phyloP scores from a whole-genome alignment of 352 stramenopile species.

The Pythium myriotylum region DNA sequence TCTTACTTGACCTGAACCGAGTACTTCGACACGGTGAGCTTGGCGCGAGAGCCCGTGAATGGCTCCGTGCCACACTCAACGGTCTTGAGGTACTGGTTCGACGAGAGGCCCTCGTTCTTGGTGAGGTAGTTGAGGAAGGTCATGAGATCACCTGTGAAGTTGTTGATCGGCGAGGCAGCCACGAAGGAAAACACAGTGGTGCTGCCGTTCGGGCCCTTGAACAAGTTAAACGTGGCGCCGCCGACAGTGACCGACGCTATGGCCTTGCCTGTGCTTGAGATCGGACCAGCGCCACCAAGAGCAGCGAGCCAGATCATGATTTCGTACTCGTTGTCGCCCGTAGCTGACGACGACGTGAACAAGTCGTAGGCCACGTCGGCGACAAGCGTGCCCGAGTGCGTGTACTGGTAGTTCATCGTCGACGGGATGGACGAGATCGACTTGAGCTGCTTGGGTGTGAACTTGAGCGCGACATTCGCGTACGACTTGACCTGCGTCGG shows the following conservation, averaged over 20 bases:
- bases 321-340: conserved; percentile 33
- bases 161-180: conserved; percentile 27
- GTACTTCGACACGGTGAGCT: conserved; percentile 19
- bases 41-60: conserved; percentile 16
- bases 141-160: conserved; percentile 38
- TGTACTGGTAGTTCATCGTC: conserved; percentile 41
- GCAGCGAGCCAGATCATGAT: conserved; percentile 44
- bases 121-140: conserved; percentile 31
- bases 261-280: conserved; percentile 33
- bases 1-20: conserved; percentile 21
- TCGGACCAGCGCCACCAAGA: conserved; percentile 34
- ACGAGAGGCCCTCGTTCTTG: conserved; percentile 21
- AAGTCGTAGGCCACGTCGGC: conserved; percentile 45
- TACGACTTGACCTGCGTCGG: conserved; percentile 50
- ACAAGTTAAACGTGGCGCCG: conserved; percentile 27
- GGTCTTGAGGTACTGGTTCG: conserved; percentile 25
- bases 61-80: conserved; percentile 25
- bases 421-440: conserved; percentile 38
- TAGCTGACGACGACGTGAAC: conserved; percentile 35
- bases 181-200: conserved; percentile 42
- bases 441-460: conserved; percentile 32
- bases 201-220: conserved; percentile 38
- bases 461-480: conserved; percentile 43
- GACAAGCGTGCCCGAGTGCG: conserved; percentile 37
- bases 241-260: conserved; percentile 30